Evolutionary conservation across 371 early-diverging fungal species (phyloP).

Genomic region (Mortierella sp.): DNA sequence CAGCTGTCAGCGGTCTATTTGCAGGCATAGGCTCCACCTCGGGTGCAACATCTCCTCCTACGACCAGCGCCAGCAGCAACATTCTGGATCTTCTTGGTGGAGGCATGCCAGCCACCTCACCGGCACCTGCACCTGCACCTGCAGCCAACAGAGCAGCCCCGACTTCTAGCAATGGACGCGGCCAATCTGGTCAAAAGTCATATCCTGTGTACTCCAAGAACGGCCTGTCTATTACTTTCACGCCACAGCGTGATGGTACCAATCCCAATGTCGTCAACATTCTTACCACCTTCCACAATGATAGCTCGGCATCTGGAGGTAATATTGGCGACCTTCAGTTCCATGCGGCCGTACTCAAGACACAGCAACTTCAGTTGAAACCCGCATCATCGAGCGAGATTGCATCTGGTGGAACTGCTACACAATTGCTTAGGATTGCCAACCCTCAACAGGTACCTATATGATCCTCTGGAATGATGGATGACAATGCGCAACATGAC

Average conservation of each 20-base stretch:
- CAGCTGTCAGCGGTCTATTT: slow-evolving; percentile 52
- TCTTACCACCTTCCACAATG: slow-evolving; percentile 75
- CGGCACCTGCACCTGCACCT: slow-evolving; percentile 26
- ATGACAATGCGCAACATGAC: too few species aligned
- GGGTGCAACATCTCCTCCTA: slow-evolving; percentile 18
- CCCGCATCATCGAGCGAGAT: slow-evolving; percentile 77
- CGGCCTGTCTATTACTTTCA: slow-evolving; percentile 77
- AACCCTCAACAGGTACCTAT: slow-evolving; percentile 82
- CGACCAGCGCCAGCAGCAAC: slow-evolving; percentile 24
- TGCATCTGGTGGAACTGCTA: slow-evolving; percentile 68
- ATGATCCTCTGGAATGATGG: neutral
- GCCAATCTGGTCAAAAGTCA: slow-evolving; percentile 31
- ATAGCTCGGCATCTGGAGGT: slow-evolving; percentile 57
- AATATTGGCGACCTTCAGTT: slow-evolving; percentile 76
- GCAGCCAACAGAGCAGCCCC: slow-evolving; percentile 38
- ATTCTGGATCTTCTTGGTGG: slow-evolving; percentile 53
- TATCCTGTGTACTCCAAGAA: slow-evolving; percentile 82
- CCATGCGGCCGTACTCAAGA: slow-evolving; percentile 94
- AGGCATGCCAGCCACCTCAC: slow-evolving; percentile 37
- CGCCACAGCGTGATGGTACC: slow-evolving; percentile 69
- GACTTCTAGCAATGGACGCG: slow-evolving; percentile 11
- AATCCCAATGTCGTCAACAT: slow-evolving; percentile 74
- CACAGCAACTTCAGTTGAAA: slow-evolving; percentile 85
- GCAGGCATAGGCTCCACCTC: slow-evolving; percentile 41
- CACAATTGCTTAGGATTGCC: slow-evolving; percentile 83